Evolutionary conservation across 2,329 filamentous ascomycete species (phyloP).

Genomic region (Zasmidium cellare): DNA sequence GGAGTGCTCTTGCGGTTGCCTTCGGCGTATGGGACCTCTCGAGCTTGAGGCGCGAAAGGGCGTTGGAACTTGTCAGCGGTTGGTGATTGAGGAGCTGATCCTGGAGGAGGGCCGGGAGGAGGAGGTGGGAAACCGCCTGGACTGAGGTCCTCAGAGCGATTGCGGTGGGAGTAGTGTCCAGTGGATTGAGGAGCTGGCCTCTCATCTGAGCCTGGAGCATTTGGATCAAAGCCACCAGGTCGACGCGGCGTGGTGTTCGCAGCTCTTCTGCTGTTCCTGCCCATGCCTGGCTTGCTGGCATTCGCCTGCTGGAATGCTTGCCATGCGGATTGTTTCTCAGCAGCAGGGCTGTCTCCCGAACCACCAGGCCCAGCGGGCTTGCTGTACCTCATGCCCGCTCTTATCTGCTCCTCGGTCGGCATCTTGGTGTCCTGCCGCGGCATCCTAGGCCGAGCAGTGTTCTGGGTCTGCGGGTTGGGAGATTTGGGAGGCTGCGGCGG

Average conservation of each 20-base stretch:
- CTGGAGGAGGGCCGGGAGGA: constrained; percentile 39
- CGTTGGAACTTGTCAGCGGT: constrained; percentile 36
- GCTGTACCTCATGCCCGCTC: constrained; percentile 36
- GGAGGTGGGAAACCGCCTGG: constrained; percentile 32
- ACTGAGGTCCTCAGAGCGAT: constrained; percentile 32
- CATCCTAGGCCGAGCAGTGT: constrained; percentile 14
- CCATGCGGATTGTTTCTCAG: constrained; percentile 38
- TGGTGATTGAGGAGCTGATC: constrained; percentile 28
- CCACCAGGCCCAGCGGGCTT: constrained; percentile 23
- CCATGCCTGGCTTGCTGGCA: constrained; percentile 35
- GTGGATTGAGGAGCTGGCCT: constrained; percentile 47
- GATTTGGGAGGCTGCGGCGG: constrained; percentile 23
- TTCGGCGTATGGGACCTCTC: constrained; percentile 46
- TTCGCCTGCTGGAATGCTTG: constrained; percentile 31
- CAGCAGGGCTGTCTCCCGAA: constrained; percentile 16
- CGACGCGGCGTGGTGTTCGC: constrained; percentile 47
- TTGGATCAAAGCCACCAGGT: constrained; percentile 57
- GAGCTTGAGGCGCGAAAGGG: constrained; percentile 38
- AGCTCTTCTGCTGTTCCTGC: constrained; percentile 37
- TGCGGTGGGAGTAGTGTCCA: constrained; percentile 28
- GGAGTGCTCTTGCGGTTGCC: constrained; percentile 52
- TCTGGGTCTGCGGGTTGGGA: constrained; percentile 14
- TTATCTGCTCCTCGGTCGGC: constrained; percentile 39
- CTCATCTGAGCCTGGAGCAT: constrained; percentile 60
- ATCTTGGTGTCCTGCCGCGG: constrained; percentile 35